Base-by-base conservation (phyloP, 129 eudicot genomes). In the Ambrosia trifida region DNA sequence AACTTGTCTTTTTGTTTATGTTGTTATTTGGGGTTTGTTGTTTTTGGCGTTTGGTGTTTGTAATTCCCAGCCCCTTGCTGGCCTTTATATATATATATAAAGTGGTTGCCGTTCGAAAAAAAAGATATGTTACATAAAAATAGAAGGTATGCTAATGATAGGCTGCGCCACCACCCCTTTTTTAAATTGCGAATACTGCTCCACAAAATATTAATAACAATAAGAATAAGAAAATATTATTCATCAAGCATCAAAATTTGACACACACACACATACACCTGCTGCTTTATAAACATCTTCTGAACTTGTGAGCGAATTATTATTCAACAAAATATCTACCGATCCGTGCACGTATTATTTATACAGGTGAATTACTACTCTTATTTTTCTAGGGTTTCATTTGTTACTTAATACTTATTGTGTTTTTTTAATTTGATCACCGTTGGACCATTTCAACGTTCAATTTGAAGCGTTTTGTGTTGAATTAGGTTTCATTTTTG, bases 351-450 rank as follows among this genome's bases (percentile, higher is more conserved):
- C 68, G 4, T 33, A 17, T 4, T 33, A 17, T 4, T 53, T 73
- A 30, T 68, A 45, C 76, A 59, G 79, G 83, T 79, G 18, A 73
- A 8, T 16, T 31, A 13, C 41, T 46, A 56, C 30, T 33, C 18
- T 18, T 13, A 67, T 44, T 28, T 50, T 52, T 58, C 33, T 78
- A 74, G 83, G 82, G 83, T 78, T 82, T 82, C 56, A 44, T 40
- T 54, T 40, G 11, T 20, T 53, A 49, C 68, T 36, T 19, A 78
- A n/a, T 53, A 49, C 68, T 36, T 19, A 78, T 69, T n/a, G 9
- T 18, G 58, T 54, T 36, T 45, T 3, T n/a, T 72, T 17, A 30
- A n/a, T 20, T 46, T 72, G 70, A 66, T 72, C 62, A 17, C 24
- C 49, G 36, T 53, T 59, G 43, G 81, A 70, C 72, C 62, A 18